Evolutionary conservation across 2,329 filamentous ascomycete genomes (phyloP), one percentile per base, ranked within the genome.

Genomic region (Emmonsiellopsis sp.): DNA sequence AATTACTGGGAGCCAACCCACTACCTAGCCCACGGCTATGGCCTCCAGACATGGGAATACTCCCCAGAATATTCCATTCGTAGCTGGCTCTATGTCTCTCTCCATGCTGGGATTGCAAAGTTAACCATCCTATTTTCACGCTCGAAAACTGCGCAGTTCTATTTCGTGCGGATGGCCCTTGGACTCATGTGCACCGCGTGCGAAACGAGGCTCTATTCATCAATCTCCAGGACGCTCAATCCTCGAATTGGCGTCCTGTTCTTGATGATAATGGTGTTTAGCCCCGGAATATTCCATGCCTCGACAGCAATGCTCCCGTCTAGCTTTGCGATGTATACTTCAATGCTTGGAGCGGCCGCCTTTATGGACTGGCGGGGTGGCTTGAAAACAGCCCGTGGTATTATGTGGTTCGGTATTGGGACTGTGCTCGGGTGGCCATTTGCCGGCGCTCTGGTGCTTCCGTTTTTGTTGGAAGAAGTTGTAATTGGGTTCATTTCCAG

Each of bases 1-100:
- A 98, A 98, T 70, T 98, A 95, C 76, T 98, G 92, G 90, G 93
- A 98, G 65, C 92, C 93, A 0, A 84, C 91, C 0, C 93, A 98
- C 71, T 98, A 96, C 70, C 80, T 98, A 31, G 86, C 84, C 55
- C 90, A 96, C 75, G 88, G 89, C 62, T 92, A 95, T 65, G 93
- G 92, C 40, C 78, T 96, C 50, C 91, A 98, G 74, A 98, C 93
- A 1, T 98, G 93, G 93, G 93, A 98, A 71, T 98, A 97, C 72
- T 95, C 92, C 0, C 93, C 93, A 5, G 85, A 92, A 54, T 97
- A 87, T 71, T 88, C 90, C 50, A 96, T 98, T 62, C 84, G 93
- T 58, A 96, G 90, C 73, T 98, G 93, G 93, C 77, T 90, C 20
- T 98, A 98, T 65, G 78, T 94, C 38, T 80, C 77, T 5, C 72